Evolutionary conservation across 2,329 filamentous ascomycete species (phyloP).

Genomic region (Aspergillus aculeatus): DNA sequence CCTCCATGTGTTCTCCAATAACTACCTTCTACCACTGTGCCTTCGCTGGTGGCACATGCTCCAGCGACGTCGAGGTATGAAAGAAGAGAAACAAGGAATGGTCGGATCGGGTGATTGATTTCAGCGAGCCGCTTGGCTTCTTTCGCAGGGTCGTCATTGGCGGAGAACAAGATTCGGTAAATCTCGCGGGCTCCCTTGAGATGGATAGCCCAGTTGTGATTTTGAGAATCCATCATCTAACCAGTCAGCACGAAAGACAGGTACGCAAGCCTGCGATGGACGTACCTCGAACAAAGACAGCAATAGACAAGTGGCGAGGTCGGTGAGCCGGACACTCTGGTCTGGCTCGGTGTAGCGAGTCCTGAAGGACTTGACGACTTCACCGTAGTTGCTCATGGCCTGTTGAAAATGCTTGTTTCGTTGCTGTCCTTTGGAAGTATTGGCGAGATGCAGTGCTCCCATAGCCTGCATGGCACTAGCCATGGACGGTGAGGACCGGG

Average conservation of each 20-base stretch:
- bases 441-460: conserved; percentile 43
- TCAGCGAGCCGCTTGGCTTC: conserved; percentile 31
- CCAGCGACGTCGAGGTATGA: conserved; percentile 43
- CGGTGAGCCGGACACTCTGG: conserved; percentile 26
- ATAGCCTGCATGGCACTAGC: conserved; percentile 41
- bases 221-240: conserved; percentile 41
- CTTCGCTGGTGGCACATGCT: conserved; percentile 39
- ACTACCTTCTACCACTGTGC: conserved; percentile 38
- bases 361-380: conserved; percentile 36
- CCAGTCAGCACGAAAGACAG: conserved; percentile 4
- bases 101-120: conserved; percentile 34
- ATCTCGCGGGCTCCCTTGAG: conserved; percentile 42
- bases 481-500: conserved; percentile 36
- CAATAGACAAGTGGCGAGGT: conserved; percentile 38
- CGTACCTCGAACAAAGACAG: conserved; percentile 37
- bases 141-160: conserved; percentile 23
- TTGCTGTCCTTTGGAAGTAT: conserved; percentile 33
- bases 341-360: conserved; percentile 26
- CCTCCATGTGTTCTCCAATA: conserved; percentile 42
- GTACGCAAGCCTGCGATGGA: neutral
- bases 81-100: conserved; percentile 41
- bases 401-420: conserved; percentile 37
- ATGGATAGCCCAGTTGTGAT: conserved; percentile 41
- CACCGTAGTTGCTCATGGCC: conserved; percentile 40
- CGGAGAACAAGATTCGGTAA: conserved; percentile 34